Percentiles rank a stretch among this genome's conserved stretches.
These are phyloP conservation scores for Alternaria arborescens DNA, from an alignment of 2,329 filamentous ascomycete species.

Conservation along the genomic window DNA sequence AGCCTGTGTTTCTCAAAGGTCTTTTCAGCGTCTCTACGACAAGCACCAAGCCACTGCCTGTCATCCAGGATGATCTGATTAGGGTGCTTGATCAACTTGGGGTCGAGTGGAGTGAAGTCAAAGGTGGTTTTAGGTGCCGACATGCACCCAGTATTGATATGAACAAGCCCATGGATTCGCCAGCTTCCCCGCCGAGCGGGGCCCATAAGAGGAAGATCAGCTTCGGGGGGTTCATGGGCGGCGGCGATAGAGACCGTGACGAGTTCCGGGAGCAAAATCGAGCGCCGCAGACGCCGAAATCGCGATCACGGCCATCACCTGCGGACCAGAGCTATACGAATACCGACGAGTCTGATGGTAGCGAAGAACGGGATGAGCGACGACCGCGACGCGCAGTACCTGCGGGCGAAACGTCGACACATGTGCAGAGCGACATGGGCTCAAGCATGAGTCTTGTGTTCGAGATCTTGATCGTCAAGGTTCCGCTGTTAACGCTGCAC, in stretches of 20 bases:
- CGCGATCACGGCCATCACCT: constrained; percentile 55
- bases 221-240: constrained; percentile 74
- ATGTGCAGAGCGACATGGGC: constrained; percentile 88
- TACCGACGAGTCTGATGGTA: constrained; percentile 86
- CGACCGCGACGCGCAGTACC: constrained; percentile 52
- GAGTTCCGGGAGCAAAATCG: constrained; percentile 71
- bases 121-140: constrained; percentile 89
- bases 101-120: constrained; percentile 92
- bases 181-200: constrained; percentile 47
- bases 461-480: constrained; percentile 97
- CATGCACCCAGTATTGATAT: constrained; percentile 90
- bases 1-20: constrained; percentile 94
- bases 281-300: constrained; percentile 59
- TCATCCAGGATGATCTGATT: constrained; percentile 90
- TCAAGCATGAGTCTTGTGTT: constrained; percentile 86
- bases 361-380: constrained; percentile 62
- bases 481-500: constrained; percentile 89
- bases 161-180: constrained; percentile 71
- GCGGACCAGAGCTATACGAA: constrained; percentile 81
- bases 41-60: constrained; percentile 84
- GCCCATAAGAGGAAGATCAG: constrained; percentile 81
- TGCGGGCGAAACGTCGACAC: constrained; percentile 88
- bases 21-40: constrained; percentile 98
- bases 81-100: constrained; percentile 86
- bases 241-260: constrained; percentile 66